phyloP scores from a whole-genome alignment of 2,329 filamentous ascomycete genomes.

The Colletotrichum sojae region DNA sequence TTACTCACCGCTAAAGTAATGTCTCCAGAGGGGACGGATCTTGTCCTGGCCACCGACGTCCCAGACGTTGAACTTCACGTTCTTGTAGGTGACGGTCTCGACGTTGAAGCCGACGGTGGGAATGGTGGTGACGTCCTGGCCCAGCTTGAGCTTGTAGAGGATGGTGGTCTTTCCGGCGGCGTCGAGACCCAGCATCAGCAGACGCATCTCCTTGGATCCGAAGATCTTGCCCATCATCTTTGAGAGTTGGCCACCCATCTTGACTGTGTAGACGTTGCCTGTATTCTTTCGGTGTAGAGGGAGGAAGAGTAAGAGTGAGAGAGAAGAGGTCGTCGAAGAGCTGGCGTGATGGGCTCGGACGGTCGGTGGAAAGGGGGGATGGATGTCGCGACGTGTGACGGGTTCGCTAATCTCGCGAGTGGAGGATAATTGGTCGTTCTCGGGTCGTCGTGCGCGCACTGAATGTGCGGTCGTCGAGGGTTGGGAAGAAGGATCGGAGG shows the following conservation, averaged over 20 bases:
- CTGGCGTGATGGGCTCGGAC: constrained; percentile 17
- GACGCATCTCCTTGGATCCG: constrained; percentile 98
- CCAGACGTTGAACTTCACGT: constrained; percentile 99
- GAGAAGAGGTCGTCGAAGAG: not conserved
- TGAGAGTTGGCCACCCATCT: constrained; percentile 93
- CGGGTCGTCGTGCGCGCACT: constrained; percentile 18
- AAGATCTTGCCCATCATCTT: constrained; percentile 99
- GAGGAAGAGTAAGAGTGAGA: constrained; percentile 12
- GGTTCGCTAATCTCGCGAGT: constrained; percentile 12
- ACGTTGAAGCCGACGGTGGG: constrained; percentile 99
- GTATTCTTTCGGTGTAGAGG: constrained; percentile 2
- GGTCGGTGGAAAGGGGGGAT: constrained; percentile 22
- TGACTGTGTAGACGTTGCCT: constrained; percentile 51
- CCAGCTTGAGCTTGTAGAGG: constrained; percentile 98
- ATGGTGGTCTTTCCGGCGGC: constrained; percentile 99
- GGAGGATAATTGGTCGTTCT: not conserved
- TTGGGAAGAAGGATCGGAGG: not conserved
- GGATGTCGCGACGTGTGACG: constrained; percentile 21
- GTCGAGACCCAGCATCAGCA: constrained; percentile 97
- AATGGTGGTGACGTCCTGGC: constrained; percentile 98
- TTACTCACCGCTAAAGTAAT: constrained; percentile 87
- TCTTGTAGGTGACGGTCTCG: constrained; percentile 98
- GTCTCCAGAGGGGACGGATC: constrained; percentile 96
- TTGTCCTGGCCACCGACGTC: constrained; percentile 99
- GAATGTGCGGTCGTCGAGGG: constrained; percentile 8